Conservation (phyloP, 768 basidiomycete species). For the Tricholoma furcatifolium region DNA sequence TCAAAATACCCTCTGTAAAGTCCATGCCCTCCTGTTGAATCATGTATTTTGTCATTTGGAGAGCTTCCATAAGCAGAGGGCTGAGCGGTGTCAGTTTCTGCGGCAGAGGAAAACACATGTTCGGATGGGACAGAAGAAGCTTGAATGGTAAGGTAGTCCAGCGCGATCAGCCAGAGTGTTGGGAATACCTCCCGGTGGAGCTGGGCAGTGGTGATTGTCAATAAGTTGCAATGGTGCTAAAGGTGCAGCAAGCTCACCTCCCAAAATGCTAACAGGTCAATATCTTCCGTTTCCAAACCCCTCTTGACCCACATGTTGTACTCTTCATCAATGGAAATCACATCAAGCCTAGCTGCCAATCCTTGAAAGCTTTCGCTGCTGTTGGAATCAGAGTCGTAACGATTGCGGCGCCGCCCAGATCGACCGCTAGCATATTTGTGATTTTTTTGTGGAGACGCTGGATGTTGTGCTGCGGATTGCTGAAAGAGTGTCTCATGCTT, state of each 20-base stretch:
- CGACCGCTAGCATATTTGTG: no score
- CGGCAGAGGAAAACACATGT: conserved; percentile 18
- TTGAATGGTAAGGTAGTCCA: conserved; percentile 14
- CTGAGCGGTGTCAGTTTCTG: conserved; percentile 13
- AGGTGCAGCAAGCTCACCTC: conserved; percentile 1
- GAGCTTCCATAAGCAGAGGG: conserved; percentile 18
- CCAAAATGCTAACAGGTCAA: conserved; percentile 4
- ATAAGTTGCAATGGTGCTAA: no score
- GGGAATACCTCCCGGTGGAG: not conserved
- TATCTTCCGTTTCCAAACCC: not conserved
- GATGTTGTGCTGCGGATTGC: no score
- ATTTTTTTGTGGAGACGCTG: no score
- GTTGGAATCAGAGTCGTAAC: not conserved
- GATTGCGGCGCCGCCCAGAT: not conserved
- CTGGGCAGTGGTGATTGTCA: not conserved
- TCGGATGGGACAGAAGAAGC: conserved; percentile 19
- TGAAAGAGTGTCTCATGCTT: no score
- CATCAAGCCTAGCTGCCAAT: no score
- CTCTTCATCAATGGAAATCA: no score
- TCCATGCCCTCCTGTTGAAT: not conserved
- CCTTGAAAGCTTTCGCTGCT: no score
- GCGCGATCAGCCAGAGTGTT: not conserved
- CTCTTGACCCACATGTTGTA: conserved; percentile 6
- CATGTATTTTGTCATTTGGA: conserved; percentile 18
- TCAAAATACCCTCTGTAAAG: not conserved